Base-by-base conservation (phyloP, 345 rosid species). In the Pugionium dolabratum region DNA sequence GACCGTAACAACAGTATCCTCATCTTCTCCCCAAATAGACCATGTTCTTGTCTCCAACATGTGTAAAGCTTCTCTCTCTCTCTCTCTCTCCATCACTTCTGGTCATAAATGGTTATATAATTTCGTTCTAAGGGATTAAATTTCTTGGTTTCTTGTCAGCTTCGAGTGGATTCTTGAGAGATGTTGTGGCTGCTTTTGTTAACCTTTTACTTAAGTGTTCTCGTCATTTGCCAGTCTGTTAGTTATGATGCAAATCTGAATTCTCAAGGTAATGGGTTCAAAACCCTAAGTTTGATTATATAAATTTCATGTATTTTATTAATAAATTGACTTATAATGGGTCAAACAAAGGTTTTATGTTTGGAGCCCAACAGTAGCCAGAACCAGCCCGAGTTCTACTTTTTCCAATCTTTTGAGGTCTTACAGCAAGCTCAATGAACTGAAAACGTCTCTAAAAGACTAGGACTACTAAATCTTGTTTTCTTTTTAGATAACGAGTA, bases 11-110 rank as follows among this genome's bases (percentile, higher is more conserved):
- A 10, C 50, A 51, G 5, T 37, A 0, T 27, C 7, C 4, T 39
- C 18, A 46, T 53, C 32, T 52, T 45, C 11, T 63, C 67, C 1
- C 28, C 63, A 53, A 73, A 67, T 46, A 40, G 72, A 61, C 63
- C 64, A 44, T 59, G 53, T 66, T 67, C 67, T 60, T 67, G 73
- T 67, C 73, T 73, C 28, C 69, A 67, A 5, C 64, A 39, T 39
- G 9, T 47, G 73, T 67, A 73, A 54, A 35, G 1, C 35, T 54
- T 64, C 6, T 59, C 32, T n/a, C n/a, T 63, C 7, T 7, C 0
- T 27, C 35, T 62, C 28, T 48, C 4, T 55, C 46, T 59, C 55
- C 31, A 9, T 43, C 26, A n/a, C n/a, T 49, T 39, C 39, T 3
- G 18, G 18, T 18, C 6, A 30, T 9, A 6, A 7, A 3, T 37